Evolutionary conservation across 208 protist genomes (phyloP).

Genomic region (Wallacemonas sp.): DNA sequence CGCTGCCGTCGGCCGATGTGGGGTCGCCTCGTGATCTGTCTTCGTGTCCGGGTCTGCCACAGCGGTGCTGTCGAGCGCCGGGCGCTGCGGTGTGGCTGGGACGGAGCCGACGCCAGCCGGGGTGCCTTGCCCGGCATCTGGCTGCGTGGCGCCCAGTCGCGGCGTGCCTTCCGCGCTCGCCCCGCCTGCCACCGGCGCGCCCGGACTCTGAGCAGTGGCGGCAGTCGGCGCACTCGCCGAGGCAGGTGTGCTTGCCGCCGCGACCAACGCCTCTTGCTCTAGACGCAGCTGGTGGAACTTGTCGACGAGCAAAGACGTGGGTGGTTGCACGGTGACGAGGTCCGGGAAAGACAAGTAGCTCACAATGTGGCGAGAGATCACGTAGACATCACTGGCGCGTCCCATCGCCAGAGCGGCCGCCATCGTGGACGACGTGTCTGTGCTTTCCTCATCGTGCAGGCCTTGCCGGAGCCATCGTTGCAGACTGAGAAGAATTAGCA

Average conservation of each 20-base stretch:
- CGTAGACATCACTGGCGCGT: background rate
- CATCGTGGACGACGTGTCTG: background rate
- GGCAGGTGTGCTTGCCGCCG: background rate
- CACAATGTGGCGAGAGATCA: constrained; percentile 5
- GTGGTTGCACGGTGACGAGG: background rate
- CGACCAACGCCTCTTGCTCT: no score
- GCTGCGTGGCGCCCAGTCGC: background rate
- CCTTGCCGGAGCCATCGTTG: constrained; percentile 20
- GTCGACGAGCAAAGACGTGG: background rate
- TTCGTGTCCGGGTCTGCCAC: background rate
- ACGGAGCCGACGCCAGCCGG: no score
- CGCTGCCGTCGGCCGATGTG: background rate
- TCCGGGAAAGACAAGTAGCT: constrained; percentile 5
- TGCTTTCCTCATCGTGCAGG: background rate
- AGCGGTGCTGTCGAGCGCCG: no score
- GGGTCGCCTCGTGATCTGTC: background rate
- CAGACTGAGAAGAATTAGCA: constrained; percentile 45
- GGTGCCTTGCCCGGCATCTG: no score
- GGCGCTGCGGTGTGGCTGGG: no score
- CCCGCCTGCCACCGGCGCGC: background rate
- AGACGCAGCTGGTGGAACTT: background rate
- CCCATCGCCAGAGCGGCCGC: background rate
- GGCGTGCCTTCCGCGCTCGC: background rate
- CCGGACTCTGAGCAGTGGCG: background rate
- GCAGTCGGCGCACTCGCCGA: background rate